These are phyloP conservation scores for Phytophthora constricta DNA, from an alignment of 352 stramenopile species.

Conservation along the genomic window DNA sequence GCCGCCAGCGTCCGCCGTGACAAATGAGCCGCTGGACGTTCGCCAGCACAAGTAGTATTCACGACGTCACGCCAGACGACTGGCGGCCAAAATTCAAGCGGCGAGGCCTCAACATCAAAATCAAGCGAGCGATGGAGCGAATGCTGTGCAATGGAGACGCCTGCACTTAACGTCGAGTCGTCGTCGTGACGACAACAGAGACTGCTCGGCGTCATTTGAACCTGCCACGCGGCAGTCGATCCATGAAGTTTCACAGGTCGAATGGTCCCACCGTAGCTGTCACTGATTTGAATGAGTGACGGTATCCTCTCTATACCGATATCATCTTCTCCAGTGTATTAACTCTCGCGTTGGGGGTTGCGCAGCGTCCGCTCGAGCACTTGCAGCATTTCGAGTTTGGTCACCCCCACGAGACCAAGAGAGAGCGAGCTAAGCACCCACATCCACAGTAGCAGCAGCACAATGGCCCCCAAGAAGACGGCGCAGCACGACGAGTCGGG, in stretches of 20 bases:
- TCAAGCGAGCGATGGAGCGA: background rate
- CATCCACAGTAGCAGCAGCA: slow-evolving; percentile 12
- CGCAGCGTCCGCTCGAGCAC: slow-evolving; percentile 22
- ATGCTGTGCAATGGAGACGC: background rate
- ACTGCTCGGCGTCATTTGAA: background rate
- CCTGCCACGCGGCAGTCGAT: slow-evolving; percentile 34
- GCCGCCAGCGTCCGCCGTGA: background rate
- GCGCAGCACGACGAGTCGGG: slow-evolving; percentile 54
- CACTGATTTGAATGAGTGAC: background rate
- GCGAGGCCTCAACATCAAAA: background rate
- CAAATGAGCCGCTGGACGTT: background rate
- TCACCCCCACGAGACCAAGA: slow-evolving; percentile 24
- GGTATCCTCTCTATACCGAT: background rate
- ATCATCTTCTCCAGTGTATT: slow-evolving; percentile 17
- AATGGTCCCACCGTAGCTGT: slow-evolving; percentile 6
- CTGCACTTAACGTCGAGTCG: slow-evolving; percentile 7
- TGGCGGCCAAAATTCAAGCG: slow-evolving; percentile 2
- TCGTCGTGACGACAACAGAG: slow-evolving; percentile 29
- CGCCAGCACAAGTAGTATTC: slow-evolving; percentile 1
- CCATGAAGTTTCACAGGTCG: slow-evolving; percentile 21
- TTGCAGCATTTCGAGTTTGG: slow-evolving; percentile 43
- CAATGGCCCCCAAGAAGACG: slow-evolving; percentile 69
- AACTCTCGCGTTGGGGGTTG: slow-evolving; percentile 22
- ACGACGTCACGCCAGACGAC: slow-evolving; percentile 9
- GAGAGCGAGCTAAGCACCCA: slow-evolving; percentile 1